These are phyloP conservation scores for Ensete glaucum DNA, from an alignment of 176 grass and related monocot species.

Conservation along the genomic window DNA sequence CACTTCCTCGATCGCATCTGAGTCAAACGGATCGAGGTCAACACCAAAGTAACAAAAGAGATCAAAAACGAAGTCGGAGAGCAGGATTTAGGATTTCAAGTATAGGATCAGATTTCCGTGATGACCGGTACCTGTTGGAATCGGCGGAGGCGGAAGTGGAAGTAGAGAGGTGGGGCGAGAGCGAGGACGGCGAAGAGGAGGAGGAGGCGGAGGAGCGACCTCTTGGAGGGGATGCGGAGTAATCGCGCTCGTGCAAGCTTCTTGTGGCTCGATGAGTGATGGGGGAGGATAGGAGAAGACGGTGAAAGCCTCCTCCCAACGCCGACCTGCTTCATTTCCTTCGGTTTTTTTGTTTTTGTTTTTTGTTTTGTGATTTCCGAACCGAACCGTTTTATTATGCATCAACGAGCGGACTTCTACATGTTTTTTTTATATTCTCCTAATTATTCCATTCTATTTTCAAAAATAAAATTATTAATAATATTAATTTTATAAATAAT, in stretches of 20 bases:
- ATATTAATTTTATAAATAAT: too few species aligned
- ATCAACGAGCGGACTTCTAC: too few species aligned
- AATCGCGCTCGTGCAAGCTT: slow-evolving; percentile 17
- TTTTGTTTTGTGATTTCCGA: neutral
- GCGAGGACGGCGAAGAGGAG: slow-evolving; percentile 56
- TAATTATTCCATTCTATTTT: too few species aligned
- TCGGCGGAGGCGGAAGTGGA: slow-evolving; percentile 81
- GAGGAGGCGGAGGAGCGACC: slow-evolving; percentile 35
- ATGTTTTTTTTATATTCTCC: too few species aligned
- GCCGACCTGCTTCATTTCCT: neutral
- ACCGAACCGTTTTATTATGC: neutral
- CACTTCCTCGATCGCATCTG: slow-evolving; percentile 69
- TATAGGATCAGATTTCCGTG: neutral
- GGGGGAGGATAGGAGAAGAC: slow-evolving; percentile 45
- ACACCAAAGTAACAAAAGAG: neutral
- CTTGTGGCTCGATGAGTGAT: neutral
- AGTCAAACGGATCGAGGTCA: neutral
- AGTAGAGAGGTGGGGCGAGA: slow-evolving; percentile 52
- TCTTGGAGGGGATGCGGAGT: slow-evolving; percentile 37
- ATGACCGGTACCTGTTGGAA: slow-evolving; percentile 38
- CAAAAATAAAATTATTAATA: too few species aligned
- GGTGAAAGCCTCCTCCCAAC: neutral
- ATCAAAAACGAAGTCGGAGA: neutral
- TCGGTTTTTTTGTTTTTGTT: neutral
- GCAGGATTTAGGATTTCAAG: neutral